Percentiles rank a stretch among this genome's conserved stretches.
phyloP scores from a whole-genome alignment of 1,139 yeast species.

The Blastobotrys buckinghamii region DNA sequence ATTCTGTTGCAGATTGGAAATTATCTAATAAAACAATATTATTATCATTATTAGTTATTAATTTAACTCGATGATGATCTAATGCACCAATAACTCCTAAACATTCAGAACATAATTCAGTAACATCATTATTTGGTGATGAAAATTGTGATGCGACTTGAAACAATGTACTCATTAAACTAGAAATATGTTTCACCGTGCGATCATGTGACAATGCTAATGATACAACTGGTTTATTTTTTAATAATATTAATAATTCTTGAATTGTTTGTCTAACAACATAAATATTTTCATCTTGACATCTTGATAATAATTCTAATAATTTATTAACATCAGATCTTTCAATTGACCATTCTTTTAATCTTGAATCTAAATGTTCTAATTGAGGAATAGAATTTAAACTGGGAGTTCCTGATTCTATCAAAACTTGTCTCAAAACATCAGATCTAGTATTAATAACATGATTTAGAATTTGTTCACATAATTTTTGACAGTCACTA shows the following conservation, averaged over 20 bases:
- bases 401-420: conserved; percentile 24
- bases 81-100: conserved; percentile 74
- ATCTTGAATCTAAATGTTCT: conserved; percentile 13
- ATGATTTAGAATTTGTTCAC: conserved; percentile 18
- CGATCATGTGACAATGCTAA: conserved; percentile 26
- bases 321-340: conserved; percentile 12
- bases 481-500: conserved; percentile 9
- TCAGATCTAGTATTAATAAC: conserved; percentile 15
- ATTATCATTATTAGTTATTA: conserved; percentile 38
- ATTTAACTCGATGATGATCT: conserved; percentile 58
- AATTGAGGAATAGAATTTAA: conserved; percentile 23
- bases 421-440: conserved; percentile 18
- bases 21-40: conserved; percentile 52
- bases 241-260: conserved; percentile 52
- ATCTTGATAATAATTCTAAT: conserved; percentile 37
- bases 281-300: conserved; percentile 63
- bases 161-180: conserved; percentile 50
- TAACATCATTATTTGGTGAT: conserved; percentile 43
- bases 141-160: conserved; percentile 51
- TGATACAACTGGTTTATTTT: conserved; percentile 40
- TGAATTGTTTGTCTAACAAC: conserved; percentile 73
- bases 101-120: conserved; percentile 58
- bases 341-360: background rate
- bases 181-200: conserved; percentile 35
- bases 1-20: conserved; percentile 58